Conservation (phyloP, 768 basidiomycete genomes). For the Suillus clintonianus region DNA sequence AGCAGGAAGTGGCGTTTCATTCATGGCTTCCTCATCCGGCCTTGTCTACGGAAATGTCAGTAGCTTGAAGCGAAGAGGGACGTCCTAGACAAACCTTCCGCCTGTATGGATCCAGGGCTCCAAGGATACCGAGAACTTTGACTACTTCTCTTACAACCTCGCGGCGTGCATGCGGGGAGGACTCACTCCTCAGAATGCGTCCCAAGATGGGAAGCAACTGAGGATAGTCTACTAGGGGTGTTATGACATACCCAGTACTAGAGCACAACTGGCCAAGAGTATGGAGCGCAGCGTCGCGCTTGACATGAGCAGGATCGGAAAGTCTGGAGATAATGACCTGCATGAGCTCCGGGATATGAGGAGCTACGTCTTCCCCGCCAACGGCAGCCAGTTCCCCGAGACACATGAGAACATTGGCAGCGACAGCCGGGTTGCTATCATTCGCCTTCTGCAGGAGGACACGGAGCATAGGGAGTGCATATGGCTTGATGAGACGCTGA, state of each 20-base stretch:
- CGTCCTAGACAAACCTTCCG: slow-evolving; percentile 67
- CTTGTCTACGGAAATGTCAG: slow-evolving; percentile 42
- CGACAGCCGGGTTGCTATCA: slow-evolving; percentile 83
- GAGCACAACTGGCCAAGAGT: slow-evolving; percentile 95
- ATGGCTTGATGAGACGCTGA: slow-evolving; percentile 92
- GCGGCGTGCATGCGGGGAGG: slow-evolving; percentile 61
- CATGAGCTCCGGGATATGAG: slow-evolving; percentile 87
- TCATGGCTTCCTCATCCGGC: slow-evolving; percentile 63
- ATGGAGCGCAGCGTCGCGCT: slow-evolving; percentile 91
- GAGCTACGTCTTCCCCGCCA: slow-evolving; percentile 87
- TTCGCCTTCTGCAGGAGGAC: slow-evolving; percentile 89
- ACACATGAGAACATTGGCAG: slow-evolving; percentile 91
- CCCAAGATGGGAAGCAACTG: slow-evolving; percentile 85
- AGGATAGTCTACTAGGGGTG: slow-evolving; percentile 89
- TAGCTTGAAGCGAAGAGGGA: neutral
- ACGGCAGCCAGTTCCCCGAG: slow-evolving; percentile 92
- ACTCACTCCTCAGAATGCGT: slow-evolving; percentile 83
- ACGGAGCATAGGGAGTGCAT: slow-evolving; percentile 91
- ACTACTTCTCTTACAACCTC: slow-evolving; percentile 95
- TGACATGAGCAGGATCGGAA: slow-evolving; percentile 84
- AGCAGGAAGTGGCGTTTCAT: slow-evolving; percentile 59
- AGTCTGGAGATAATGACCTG: slow-evolving; percentile 85
- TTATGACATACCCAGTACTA: slow-evolving; percentile 92
- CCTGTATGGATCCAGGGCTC: slow-evolving; percentile 93
- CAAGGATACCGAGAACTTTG: slow-evolving; percentile 93